Base-by-base conservation (phyloP, 2,329 filamentous ascomycete species). In the Epichloe sylvatica region DNA sequence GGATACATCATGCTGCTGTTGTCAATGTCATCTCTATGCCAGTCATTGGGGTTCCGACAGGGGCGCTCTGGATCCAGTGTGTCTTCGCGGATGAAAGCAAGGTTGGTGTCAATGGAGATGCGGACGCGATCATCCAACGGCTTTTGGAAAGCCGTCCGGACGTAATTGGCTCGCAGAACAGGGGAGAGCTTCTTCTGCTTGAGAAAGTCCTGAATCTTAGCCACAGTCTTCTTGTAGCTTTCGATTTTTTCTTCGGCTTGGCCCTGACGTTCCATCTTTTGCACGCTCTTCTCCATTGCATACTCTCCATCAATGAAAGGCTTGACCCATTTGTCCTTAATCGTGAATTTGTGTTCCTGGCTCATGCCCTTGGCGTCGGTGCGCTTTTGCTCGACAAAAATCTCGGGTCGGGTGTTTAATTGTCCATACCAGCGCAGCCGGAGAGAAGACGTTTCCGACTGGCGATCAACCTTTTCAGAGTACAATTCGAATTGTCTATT, bases 251-350 rank as follows among this genome's bases (percentile, higher is more conserved):
- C 75, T 39, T 76, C 72, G 46, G 81, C 76, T 52, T 81, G 78
- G 49, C 84, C 83, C 55, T 84, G 80, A 41, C 86, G 78, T 66
- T 88, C 84, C 74, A 97, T 84, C 70, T 95, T 94, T 58, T 85
- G 75, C 30, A 95, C 72, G 49, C 80, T 83, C 74, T 95, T 96
- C 65, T 96, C 91, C 80, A 95, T 86, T 59, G 85, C 81, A 67
- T 96, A 95, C 55, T 92, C 78, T 45, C 85, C 88, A 47, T 86
- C 80, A 48, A 98, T 78, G 68, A 95, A 96, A 1, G 82, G 74
- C 64, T 90, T 83, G 53, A 97, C 76, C 63, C 96, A 95, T 66
- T 97, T 97, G 61, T 90, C 85, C 70, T 98, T 98, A 68, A 96
- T 86, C 21, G 78, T 73, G 59, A 97, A 86, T 57, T 82, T 81